A percentile compares a stretch with the other conserved stretches of the same genome.
Evolutionary conservation across 2,329 filamentous ascomycete genomes (phyloP).

Genomic region (Pseudopithomyces chartarum): DNA sequence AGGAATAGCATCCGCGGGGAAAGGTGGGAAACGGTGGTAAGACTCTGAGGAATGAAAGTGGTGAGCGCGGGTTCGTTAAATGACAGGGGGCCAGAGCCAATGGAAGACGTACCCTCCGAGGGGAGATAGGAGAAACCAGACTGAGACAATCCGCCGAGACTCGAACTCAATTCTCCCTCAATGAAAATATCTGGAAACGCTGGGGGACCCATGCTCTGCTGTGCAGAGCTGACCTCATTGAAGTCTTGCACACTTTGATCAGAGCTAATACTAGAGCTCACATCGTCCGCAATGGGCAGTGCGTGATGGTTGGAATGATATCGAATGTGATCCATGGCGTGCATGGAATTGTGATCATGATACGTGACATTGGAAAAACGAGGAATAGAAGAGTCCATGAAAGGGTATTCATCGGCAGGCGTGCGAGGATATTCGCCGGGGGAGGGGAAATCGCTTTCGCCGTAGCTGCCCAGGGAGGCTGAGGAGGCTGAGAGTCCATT

Average conservation of each 20-base stretch:
- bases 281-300: constrained; percentile 45
- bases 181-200: constrained; percentile 45
- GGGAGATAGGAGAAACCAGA: constrained; percentile 47
- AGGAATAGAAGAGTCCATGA: constrained; percentile 21
- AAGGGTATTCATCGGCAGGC: constrained; percentile 50
- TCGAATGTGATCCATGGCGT: constrained; percentile 45
- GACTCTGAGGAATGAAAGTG: constrained; percentile 50
- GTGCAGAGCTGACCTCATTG: constrained; percentile 44
- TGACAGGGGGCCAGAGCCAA: constrained; percentile 44
- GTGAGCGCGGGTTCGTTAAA: constrained; percentile 46
- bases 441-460: constrained; percentile 54
- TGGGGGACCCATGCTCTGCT: constrained; percentile 41
- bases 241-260: constrained; percentile 52
- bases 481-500: constrained; percentile 51
- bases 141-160: constrained; percentile 42
- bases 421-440: constrained; percentile 54
- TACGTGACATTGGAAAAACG: constrained; percentile 38
- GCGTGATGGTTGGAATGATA: constrained; percentile 43
- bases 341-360: constrained; percentile 41
- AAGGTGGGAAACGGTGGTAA: constrained; percentile 61
- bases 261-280: constrained; percentile 54
- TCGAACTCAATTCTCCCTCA: constrained; percentile 46
- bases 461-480: constrained; percentile 53
- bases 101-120: constrained; percentile 48
- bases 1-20: constrained; percentile 83